phyloP scores from a whole-genome alignment of 2,329 filamentous ascomycete species.

The Mycosphaerella sp. region DNA sequence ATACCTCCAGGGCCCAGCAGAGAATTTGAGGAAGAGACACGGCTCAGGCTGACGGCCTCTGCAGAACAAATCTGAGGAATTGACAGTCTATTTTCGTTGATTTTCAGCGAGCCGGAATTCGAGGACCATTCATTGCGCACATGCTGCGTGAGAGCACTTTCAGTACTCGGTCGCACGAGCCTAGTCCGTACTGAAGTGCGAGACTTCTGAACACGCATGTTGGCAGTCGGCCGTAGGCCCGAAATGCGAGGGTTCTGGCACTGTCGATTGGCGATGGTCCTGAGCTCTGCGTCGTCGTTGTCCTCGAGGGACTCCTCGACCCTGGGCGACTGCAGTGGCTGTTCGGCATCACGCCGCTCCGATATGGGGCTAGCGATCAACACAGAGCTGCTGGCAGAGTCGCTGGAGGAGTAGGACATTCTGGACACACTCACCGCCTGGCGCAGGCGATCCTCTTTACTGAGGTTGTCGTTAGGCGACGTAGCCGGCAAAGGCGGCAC shows the following conservation, averaged over 20 bases:
- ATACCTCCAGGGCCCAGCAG: slow-evolving; percentile 20
- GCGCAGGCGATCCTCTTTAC: slow-evolving; percentile 6
- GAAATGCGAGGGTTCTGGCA: slow-evolving; percentile 32
- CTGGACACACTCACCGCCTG: slow-evolving; percentile 31
- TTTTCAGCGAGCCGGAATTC: slow-evolving; percentile 23
- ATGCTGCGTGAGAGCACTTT: slow-evolving; percentile 17
- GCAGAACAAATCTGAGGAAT: slow-evolving; percentile 32
- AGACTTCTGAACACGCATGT: slow-evolving; percentile 24
- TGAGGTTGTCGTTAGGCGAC: slow-evolving; percentile 10
- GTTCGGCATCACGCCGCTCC: slow-evolving; percentile 14
- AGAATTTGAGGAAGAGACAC: slow-evolving; percentile 31
- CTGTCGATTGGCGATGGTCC: slow-evolving; percentile 34
- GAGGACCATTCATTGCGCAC: slow-evolving; percentile 17
- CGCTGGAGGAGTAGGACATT: slow-evolving; percentile 37
- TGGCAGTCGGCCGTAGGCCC: slow-evolving; percentile 25
- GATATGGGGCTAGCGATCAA: slow-evolving; percentile 36
- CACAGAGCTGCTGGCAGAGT: slow-evolving; percentile 39
- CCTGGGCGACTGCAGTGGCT: slow-evolving; percentile 22
- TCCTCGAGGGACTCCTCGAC: slow-evolving; percentile 27
- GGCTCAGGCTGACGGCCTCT: slow-evolving; percentile 34
- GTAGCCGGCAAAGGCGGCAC: slow-evolving; percentile 40
- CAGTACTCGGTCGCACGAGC: slow-evolving; percentile 25
- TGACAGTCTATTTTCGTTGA: slow-evolving; percentile 26
- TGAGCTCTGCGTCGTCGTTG: slow-evolving; percentile 27
- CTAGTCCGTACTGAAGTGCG: slow-evolving; percentile 25